A percentile compares a stretch with the other conserved stretches of the same genome.
Conservation (phyloP, 108 stramenopile species). For the Fragilaria radians region DNA sequence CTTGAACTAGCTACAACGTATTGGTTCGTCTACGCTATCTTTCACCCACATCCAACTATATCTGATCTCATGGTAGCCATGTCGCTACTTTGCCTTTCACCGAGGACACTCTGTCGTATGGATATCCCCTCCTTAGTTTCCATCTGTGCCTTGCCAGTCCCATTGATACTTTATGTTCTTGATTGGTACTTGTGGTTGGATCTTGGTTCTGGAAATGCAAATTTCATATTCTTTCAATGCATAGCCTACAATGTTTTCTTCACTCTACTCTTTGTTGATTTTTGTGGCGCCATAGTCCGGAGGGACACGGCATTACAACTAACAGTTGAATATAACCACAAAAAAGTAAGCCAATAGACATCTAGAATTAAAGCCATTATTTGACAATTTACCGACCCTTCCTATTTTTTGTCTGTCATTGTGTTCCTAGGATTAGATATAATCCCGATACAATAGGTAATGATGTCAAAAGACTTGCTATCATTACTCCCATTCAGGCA, state of each 20-base stretch:
- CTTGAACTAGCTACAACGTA: conserved; percentile 47
- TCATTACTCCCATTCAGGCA: too few relatives aligned
- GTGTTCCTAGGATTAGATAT: too few relatives aligned
- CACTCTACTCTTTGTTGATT: conserved; percentile 28
- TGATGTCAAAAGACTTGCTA: too few relatives aligned
- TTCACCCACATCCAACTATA: conserved; percentile 50
- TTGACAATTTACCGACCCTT: too few relatives aligned
- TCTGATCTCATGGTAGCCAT: conserved; percentile 53
- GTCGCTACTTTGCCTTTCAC: conserved; percentile 37
- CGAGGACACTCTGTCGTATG: conserved; percentile 59
- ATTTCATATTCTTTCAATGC: conserved; percentile 81
- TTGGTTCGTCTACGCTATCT: conserved; percentile 47
- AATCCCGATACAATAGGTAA: too few relatives aligned
- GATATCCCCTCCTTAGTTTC: conserved; percentile 34
- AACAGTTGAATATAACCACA: neutral
- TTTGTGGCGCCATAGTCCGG: conserved; percentile 30
- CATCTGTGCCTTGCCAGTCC: conserved; percentile 49
- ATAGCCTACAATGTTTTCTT: conserved; percentile 69
- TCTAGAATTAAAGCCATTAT: too few relatives aligned
- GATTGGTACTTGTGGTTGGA: conserved; percentile 68
- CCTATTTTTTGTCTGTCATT: too few relatives aligned
- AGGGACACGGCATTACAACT: conserved; percentile 31
- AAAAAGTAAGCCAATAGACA: too few relatives aligned
- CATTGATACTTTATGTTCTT: conserved; percentile 48
- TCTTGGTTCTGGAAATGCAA: conserved; percentile 70